Percentiles rank a stretch among this genome's conserved stretches.
phyloP scores from a whole-genome alignment of 2,329 filamentous ascomycete species.

The Colletotrichum simmondsii region DNA sequence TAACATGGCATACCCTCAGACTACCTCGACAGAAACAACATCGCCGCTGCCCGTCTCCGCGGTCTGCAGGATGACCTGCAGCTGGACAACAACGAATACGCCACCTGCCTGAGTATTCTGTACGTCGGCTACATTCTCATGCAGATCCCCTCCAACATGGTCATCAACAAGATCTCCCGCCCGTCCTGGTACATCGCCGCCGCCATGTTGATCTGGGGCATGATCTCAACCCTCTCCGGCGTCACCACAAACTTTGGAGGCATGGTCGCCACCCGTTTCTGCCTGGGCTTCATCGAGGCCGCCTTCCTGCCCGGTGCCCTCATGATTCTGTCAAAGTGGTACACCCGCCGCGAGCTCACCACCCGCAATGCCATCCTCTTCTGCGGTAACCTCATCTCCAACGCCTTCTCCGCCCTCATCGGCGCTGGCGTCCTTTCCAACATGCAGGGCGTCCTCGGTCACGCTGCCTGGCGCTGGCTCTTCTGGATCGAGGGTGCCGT shows the following conservation, averaged over 20 bases:
- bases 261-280: constrained; percentile 67
- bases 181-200: constrained; percentile 62
- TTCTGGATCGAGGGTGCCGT: constrained; percentile 68
- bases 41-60: constrained; percentile 73
- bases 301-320: constrained; percentile 73
- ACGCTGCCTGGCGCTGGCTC: constrained; percentile 70
- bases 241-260: constrained; percentile 61
- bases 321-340: constrained; percentile 74
- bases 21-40: constrained; percentile 77
- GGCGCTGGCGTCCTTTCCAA: constrained; percentile 68
- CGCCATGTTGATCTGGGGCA: constrained; percentile 69
- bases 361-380: constrained; percentile 67
- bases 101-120: constrained; percentile 71
- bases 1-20: constrained; percentile 70
- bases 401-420: constrained; percentile 69
- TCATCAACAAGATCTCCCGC: constrained; percentile 64
- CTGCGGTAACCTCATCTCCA: constrained; percentile 69
- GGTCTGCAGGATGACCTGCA: constrained; percentile 71
- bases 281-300: constrained; percentile 71
- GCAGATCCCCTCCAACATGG: constrained; percentile 69
- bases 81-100: constrained; percentile 68
- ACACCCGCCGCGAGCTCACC: constrained; percentile 69
- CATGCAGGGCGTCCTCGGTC: constrained; percentile 65
- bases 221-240: constrained; percentile 68
- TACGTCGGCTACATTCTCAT: constrained; percentile 75